phyloP scores from a whole-genome alignment of 2,329 filamentous ascomycete genomes.

The Trichoderma brevicompactum region DNA sequence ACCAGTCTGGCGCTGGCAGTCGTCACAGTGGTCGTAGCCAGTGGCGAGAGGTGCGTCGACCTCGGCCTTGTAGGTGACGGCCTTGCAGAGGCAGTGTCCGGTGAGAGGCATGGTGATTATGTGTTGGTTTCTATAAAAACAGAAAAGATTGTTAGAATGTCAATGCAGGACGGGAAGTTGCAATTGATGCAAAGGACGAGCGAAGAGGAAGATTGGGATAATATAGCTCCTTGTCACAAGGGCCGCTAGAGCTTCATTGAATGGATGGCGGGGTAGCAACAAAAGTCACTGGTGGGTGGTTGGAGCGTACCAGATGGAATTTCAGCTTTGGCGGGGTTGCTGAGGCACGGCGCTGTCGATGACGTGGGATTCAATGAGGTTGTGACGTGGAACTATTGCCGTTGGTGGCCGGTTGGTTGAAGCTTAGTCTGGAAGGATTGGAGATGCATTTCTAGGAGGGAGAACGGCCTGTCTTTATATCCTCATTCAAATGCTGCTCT shows the following conservation, averaged over 20 bases:
- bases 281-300: not conserved
- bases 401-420: conserved; percentile 12
- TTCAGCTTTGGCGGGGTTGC: conserved; percentile 28
- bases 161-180: not conserved
- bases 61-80: conserved; percentile 68
- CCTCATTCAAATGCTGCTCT: not conserved
- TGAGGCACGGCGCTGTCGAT: conserved; percentile 23
- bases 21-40: conserved; percentile 73
- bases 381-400: conserved; percentile 3
- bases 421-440: conserved; percentile 12
- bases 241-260: conserved; percentile 8
- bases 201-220: not conserved
- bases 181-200: not conserved
- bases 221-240: not conserved
- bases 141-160: conserved; percentile 1
- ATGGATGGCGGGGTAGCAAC: conserved; percentile 20
- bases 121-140: not conserved
- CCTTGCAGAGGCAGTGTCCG: conserved; percentile 73
- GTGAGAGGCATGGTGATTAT: conserved; percentile 64
- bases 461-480: conserved; percentile 10
- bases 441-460: conserved; percentile 4
- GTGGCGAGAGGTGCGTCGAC: conserved; percentile 57
- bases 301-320: conserved; percentile 16
- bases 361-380: conserved; percentile 27
- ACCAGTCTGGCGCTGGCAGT: conserved; percentile 72